These are phyloP conservation scores for Trichoderma breve DNA, from an alignment of 2,329 filamentous ascomycete genomes.

Conservation along the genomic window DNA sequence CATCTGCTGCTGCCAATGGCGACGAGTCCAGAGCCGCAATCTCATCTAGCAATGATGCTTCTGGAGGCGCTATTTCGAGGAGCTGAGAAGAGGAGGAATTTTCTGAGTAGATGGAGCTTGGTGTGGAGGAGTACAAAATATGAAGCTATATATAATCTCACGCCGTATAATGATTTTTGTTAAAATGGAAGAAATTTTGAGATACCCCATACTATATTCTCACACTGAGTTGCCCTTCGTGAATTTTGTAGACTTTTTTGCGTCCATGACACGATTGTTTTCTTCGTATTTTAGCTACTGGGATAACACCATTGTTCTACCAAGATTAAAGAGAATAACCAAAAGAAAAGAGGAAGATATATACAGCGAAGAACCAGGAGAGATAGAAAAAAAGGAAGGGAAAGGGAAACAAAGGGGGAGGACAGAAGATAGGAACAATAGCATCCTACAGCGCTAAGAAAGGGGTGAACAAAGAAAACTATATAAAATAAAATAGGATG, in stretches of 20 bases:
- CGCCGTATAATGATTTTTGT: conserved; percentile 1
- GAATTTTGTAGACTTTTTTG: background rate
- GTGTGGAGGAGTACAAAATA: background rate
- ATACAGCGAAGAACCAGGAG: background rate
- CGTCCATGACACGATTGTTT: background rate
- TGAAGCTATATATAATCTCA: background rate
- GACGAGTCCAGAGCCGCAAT: background rate
- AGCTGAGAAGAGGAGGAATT: background rate
- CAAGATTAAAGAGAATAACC: conserved; percentile 9
- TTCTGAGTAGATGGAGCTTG: background rate
- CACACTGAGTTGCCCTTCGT: background rate
- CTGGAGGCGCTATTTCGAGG: background rate
- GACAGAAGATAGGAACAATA: background rate
- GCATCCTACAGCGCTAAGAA: background rate
- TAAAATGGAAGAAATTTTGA: background rate
- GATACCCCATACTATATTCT: conserved; percentile 6
- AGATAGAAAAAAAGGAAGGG: background rate
- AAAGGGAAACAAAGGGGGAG: background rate
- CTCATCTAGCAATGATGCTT: background rate
- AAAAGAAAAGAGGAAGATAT: background rate
- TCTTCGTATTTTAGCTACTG: background rate
- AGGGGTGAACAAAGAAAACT: background rate
- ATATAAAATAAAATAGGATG: background rate
- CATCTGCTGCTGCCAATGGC: background rate
- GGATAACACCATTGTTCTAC: background rate